phyloP scores from a whole-genome alignment of 2,329 filamentous ascomycete species.

The Talaromyces marneffei region DNA sequence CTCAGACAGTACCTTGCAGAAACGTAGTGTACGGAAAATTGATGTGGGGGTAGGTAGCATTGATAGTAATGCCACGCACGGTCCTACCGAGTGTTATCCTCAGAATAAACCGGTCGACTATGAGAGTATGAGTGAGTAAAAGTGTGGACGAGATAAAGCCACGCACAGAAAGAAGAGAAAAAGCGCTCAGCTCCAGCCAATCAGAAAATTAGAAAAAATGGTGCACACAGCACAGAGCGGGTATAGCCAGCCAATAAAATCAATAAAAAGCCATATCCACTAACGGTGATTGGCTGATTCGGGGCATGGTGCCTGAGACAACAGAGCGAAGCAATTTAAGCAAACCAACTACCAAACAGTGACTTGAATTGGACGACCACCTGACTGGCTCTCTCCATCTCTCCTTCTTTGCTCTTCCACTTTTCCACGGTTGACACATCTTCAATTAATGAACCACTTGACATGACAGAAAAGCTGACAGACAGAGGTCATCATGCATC shows the following conservation, averaged over 20 bases:
- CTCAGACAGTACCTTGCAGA: background rate
- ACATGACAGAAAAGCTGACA: background rate
- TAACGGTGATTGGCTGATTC: background rate
- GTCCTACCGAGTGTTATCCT: background rate
- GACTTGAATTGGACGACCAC: background rate
- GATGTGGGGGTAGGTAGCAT: no score
- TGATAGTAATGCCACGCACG: background rate
- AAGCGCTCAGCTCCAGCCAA: background rate
- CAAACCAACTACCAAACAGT: constrained; percentile 5
- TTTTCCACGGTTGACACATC: background rate
- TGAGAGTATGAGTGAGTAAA: no score
- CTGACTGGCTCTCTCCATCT: background rate
- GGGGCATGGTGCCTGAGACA: background rate
- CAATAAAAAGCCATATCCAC: fast-evolving
- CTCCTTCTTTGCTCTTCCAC: background rate
- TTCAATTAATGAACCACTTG: background rate
- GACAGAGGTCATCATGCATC: background rate
- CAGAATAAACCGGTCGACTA: background rate
- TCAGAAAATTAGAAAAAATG: background rate
- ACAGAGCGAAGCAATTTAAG: background rate
- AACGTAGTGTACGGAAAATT: no score
- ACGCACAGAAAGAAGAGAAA: background rate
- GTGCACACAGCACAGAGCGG: background rate
- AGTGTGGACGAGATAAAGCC: background rate
- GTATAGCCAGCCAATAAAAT: background rate